Conservation (phyloP, 78 protist species). For the Dictyostelium citrinum region DNA sequence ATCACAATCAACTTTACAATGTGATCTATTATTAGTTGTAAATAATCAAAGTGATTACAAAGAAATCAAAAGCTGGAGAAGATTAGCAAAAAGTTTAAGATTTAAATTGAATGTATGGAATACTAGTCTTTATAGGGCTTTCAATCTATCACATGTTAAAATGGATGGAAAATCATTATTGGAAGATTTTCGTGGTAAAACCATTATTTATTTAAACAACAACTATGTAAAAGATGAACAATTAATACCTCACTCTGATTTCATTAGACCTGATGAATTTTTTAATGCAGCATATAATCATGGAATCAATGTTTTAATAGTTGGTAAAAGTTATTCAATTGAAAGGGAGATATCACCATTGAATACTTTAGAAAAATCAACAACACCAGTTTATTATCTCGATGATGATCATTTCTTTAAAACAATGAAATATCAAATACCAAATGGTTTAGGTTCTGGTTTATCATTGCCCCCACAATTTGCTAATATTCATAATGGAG, state of each 20-base stretch:
- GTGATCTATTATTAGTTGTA: conserved; percentile 12
- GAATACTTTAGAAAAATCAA: neutral
- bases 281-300: conserved; percentile 25
- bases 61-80: conserved; percentile 19
- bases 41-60: conserved; percentile 40
- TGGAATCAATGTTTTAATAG: conserved; percentile 37
- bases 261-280: conserved; percentile 24
- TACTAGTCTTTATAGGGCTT: conserved; percentile 41
- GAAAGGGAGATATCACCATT: neutral
- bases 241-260: neutral
- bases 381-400: neutral
- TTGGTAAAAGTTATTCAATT: neutral
- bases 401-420: neutral
- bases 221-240: conserved; percentile 7
- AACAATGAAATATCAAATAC: neutral
- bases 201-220: conserved; percentile 36
- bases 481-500: neutral
- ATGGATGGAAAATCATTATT: conserved; percentile 35
- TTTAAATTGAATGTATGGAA: conserved; percentile 23
- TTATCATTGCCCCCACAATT: neutral
- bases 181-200: conserved; percentile 50
- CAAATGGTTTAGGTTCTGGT: neutral
- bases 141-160: neutral
- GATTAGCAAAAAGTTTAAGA: neutral
- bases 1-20: neutral